Evolutionary conservation across 306 rosid genomes (phyloP).

Genomic region (Ammopiptanthus mongolicus): DNA sequence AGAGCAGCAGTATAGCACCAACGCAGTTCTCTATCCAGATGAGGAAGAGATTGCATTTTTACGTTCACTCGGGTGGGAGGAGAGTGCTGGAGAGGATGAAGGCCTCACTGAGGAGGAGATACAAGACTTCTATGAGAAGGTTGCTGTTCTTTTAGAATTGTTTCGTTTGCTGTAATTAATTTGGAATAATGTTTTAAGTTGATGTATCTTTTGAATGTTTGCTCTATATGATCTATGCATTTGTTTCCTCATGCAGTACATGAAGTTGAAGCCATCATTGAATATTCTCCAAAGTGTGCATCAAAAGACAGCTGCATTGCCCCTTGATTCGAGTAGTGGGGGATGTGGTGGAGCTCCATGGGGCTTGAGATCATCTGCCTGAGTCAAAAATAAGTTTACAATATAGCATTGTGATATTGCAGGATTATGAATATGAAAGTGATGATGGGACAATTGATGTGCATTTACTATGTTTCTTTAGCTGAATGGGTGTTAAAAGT

Average conservation of each 20-base stretch:
- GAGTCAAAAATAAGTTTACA: too few relatives aligned
- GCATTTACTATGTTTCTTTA: neutral
- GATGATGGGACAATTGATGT: neutral
- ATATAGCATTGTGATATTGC: too few relatives aligned
- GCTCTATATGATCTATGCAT: neutral
- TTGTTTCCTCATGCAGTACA: constrained; percentile 26
- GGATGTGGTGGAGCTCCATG: too few relatives aligned
- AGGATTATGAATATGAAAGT: neutral
- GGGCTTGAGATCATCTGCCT: too few relatives aligned
- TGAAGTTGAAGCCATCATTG: constrained; percentile 13
- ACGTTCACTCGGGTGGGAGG: constrained; percentile 43
- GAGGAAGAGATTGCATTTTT: constrained; percentile 36
- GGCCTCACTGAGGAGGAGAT: too few relatives aligned
- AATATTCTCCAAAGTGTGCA: neutral
- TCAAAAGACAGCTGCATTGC: neutral
- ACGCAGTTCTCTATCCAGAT: constrained; percentile 5
- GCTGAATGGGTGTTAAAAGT: neutral
- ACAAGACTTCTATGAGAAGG: too few relatives aligned
- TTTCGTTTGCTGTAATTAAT: neutral
- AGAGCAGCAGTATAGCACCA: neutral
- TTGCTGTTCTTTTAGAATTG: neutral
- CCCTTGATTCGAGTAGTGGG: too few relatives aligned
- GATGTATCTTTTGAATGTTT: neutral
- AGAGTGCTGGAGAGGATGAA: constrained; percentile 24
- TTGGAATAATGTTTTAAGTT: neutral